Conservation (phyloP, 805 yeast species). For the Danielia reshetovae region DNA sequence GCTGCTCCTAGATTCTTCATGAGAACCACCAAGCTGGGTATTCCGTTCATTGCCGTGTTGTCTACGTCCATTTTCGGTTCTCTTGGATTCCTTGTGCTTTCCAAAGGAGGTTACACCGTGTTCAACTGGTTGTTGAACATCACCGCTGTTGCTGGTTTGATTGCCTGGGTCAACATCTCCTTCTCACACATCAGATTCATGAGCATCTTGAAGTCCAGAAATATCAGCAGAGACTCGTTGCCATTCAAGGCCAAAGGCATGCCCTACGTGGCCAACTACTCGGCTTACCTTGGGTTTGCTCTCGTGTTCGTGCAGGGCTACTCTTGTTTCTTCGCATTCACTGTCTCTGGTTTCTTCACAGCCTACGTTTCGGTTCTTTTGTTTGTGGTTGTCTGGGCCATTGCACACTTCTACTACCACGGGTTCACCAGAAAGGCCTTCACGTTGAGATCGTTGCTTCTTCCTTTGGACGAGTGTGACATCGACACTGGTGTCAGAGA, state of each 20-base stretch:
- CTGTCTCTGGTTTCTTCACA: slow-evolving; percentile 58
- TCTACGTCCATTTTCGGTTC: slow-evolving; percentile 58
- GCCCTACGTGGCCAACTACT: slow-evolving; percentile 61
- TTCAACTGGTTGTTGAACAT: slow-evolving; percentile 73
- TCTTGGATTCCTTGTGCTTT: slow-evolving; percentile 56
- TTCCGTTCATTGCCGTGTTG: slow-evolving; percentile 6
- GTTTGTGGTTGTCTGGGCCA: slow-evolving; percentile 52
- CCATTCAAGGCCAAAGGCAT: slow-evolving; percentile 73
- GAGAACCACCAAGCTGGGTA: slow-evolving; percentile 37
- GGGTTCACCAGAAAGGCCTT: slow-evolving; percentile 30
- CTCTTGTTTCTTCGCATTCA: slow-evolving; percentile 53
- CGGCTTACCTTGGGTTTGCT: slow-evolving; percentile 48
- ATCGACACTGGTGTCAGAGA: slow-evolving; percentile 65
- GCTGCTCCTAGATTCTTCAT: slow-evolving; percentile 54
- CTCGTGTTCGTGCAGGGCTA: slow-evolving; percentile 74
- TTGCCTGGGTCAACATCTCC: slow-evolving; percentile 67
- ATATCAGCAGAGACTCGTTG: slow-evolving; percentile 61
- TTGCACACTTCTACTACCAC: slow-evolving; percentile 51
- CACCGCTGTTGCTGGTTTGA: slow-evolving; percentile 73
- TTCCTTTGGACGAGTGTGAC: slow-evolving; percentile 59
- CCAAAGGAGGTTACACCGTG: slow-evolving; percentile 51
- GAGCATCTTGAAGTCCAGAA: slow-evolving; percentile 57
- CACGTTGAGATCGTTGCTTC: slow-evolving; percentile 36
- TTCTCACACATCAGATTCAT: slow-evolving; percentile 67
- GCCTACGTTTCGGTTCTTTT: slow-evolving; percentile 67